A percentile compares a stretch with the other conserved stretches of the same genome.
Conservation (phyloP, 345 rosid genomes). For the Arabidopsis arenosa region DNA sequence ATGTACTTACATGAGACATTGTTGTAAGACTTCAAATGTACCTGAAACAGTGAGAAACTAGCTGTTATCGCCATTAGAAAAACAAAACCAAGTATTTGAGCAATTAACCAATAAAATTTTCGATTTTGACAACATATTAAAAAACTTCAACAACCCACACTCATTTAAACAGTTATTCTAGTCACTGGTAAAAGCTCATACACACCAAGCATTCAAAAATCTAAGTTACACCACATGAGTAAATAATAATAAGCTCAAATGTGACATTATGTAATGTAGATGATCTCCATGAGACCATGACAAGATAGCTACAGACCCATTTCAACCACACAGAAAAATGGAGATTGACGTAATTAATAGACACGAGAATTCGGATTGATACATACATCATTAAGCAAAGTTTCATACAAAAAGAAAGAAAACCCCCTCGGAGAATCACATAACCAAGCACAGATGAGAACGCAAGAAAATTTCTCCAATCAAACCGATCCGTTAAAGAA, state of each 20-base stretch:
- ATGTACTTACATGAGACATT: slow-evolving; percentile 45
- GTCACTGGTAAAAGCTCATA: not conserved
- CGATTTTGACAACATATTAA: not conserved
- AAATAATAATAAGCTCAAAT: slow-evolving; percentile 6
- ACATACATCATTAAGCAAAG: not conserved
- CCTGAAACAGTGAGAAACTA: slow-evolving; percentile 31
- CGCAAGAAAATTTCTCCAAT: not conserved
- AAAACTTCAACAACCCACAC: not conserved
- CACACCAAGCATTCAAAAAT: not conserved
- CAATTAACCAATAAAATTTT: not conserved
- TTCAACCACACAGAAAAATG: not conserved
- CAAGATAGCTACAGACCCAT: slow-evolving; percentile 9
- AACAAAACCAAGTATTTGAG: not conserved
- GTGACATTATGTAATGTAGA: not conserved
- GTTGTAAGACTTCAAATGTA: slow-evolving; percentile 21
- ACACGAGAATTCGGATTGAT: not conserved
- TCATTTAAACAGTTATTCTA: not conserved
- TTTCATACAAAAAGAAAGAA: too few species aligned
- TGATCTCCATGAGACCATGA: not conserved
- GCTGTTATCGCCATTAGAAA: slow-evolving; percentile 15
- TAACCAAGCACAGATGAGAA: slow-evolving; percentile 28
- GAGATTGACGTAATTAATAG: not conserved
- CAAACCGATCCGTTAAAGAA: not conserved
- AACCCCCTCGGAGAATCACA: not conserved
- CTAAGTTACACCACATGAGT: not conserved